Base-by-base conservation (phyloP, 805 yeast species). In the Groenewaldozyma tartarivorans region DNA sequence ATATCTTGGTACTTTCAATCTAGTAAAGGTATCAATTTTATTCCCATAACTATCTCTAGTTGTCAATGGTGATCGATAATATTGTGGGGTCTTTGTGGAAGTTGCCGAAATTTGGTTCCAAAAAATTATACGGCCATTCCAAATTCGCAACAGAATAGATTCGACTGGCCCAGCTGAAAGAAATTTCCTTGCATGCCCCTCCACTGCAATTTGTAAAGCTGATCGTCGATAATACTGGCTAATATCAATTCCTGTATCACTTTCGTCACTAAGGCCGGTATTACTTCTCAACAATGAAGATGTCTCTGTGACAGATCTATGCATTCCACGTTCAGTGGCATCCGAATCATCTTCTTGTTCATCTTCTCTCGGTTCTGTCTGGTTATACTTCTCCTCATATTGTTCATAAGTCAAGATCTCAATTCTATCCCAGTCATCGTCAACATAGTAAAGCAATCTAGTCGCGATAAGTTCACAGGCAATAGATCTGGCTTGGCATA, bases 121-220 rank as follows among this genome's bases (percentile, higher is more conserved):
- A 29, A 56, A 58, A 20, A 59, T 61, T 32, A 58, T 55, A n/a
- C 49, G 43, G 11, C 63, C 63, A 13, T 46, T 49, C 63, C 63
- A 58, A 9, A 58, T 48, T 2, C 53, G 50, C 13, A 43, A 32
- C 17, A 58, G 41, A 9, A 59, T 46, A 16, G 55, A 40, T 35
- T 55, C 53, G 18, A 58, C 53, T 1, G 58, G 48, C 3, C 51
- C 48, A 1, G 60, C 45, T 11, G 53, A 39, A 15, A 58, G 42
- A 32, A 58, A 59, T 32, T 53, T 50, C 34, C 49, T 46, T 1
- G 60, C 60, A n/a, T 31, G 37, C 29, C 37, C 41, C 4, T 32
- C 17, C 7, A 46, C 48, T 6, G 48, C 48, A 15, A 45, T 19
- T 24, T 44, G 43, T n/a, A 44, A 34, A 9, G 48, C 47, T 11